Conservation (phyloP, 257 asterid genomes). For the Lantana camara region DNA sequence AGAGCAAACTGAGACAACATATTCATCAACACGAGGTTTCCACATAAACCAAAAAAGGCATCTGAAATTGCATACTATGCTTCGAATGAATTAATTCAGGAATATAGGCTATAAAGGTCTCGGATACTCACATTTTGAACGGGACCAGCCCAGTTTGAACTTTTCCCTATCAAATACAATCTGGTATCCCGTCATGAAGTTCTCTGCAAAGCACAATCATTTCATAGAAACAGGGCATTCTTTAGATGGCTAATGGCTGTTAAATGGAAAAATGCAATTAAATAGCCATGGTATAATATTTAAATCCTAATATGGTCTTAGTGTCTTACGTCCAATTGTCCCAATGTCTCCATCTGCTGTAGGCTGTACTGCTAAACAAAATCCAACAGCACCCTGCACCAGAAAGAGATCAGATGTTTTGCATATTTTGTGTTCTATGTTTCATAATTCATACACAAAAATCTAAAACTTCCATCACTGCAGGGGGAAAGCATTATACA, state of each 20-base stretch:
- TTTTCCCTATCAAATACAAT: constrained; percentile 82
- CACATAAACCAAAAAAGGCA: constrained; percentile 14
- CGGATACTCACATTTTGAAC: constrained; percentile 70
- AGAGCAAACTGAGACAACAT: constrained; percentile 9
- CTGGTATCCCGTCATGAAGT: constrained; percentile 83
- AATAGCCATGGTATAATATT: constrained; percentile 11
- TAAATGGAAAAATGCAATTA: constrained; percentile 7
- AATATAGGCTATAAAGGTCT: constrained; percentile 11
- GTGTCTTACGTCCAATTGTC: constrained; percentile 83
- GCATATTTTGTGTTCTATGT: constrained; percentile 15
- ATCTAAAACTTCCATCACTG: constrained; percentile 21
- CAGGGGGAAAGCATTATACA: constrained; percentile 17
- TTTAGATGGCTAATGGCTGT: constrained; percentile 8
- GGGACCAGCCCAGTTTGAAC: constrained; percentile 75
- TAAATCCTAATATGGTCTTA: constrained; percentile 34
- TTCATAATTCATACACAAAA: constrained; percentile 10
- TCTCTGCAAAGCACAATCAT: constrained; percentile 57
- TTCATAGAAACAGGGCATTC: constrained; percentile 16
- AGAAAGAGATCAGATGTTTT: constrained; percentile 31
- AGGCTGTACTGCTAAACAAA: constrained; percentile 81
- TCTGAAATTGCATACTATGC: constrained; percentile 19
- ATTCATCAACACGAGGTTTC: constrained; percentile 20
- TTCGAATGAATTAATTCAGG: constrained; percentile 20
- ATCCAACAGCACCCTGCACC: constrained; percentile 84
- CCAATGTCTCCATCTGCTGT: constrained; percentile 56